phyloP scores from a whole-genome alignment of 2,329 filamentous ascomycete species.

The Ophiobolus disseminans region DNA sequence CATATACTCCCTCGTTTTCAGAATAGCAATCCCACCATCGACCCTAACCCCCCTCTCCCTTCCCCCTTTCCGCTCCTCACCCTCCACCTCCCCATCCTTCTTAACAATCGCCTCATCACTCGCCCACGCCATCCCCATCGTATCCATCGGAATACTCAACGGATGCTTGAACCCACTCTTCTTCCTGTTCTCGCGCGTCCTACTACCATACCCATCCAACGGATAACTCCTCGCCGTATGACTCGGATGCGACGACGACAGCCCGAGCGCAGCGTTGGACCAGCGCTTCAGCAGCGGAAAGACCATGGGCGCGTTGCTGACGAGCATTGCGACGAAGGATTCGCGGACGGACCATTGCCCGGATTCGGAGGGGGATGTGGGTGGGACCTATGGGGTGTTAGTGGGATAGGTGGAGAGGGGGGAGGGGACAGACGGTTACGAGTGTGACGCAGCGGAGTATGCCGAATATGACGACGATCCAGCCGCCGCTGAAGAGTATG shows the following conservation, averaged over 20 bases:
- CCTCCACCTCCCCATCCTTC: background rate
- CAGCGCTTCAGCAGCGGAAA: slow-evolving; percentile 35
- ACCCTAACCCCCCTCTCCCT: background rate
- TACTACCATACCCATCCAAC: background rate
- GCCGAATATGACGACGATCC: slow-evolving; percentile 63
- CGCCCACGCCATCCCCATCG: slow-evolving; percentile 10
- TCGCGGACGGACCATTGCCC: slow-evolving; percentile 54
- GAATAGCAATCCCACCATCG: background rate
- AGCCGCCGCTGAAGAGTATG: slow-evolving; percentile 62
- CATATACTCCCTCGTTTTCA: slow-evolving; percentile 6
- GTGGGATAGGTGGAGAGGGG: background rate
- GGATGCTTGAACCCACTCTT: slow-evolving; percentile 10
- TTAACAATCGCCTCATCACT: slow-evolving; percentile 14
- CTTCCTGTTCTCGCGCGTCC: background rate
- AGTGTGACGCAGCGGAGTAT: slow-evolving; percentile 54
- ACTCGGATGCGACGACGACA: background rate
- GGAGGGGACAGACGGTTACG: slow-evolving; percentile 4
- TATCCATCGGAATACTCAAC: slow-evolving; percentile 10
- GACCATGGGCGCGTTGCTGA: slow-evolving; percentile 54
- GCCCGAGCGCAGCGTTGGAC: background rate
- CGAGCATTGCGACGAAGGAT: slow-evolving; percentile 54
- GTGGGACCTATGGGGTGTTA: slow-evolving; percentile 41
- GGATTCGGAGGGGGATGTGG: slow-evolving; percentile 48
- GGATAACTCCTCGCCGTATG: background rate
- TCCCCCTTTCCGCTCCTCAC: background rate